Base-by-base conservation (phyloP, 805 yeast species). In the Grigorovia yakushimaensis region DNA sequence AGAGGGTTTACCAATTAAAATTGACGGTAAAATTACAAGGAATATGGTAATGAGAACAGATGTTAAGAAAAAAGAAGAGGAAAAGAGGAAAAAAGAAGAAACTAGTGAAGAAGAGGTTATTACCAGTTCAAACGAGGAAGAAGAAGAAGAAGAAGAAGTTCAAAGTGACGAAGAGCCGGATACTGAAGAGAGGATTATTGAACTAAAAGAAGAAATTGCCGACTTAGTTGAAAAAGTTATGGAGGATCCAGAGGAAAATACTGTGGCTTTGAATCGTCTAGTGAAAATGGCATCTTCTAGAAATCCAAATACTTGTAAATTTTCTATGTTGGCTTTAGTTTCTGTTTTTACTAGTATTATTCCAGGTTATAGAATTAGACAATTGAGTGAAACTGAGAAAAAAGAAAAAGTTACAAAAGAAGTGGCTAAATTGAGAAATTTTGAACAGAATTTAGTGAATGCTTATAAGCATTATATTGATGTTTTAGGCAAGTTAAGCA, bases 241-340 rank as follows among this genome's bases (percentile, higher is more conserved):
- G 57, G 95, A 88, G 61, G 86, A 87, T 49, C 96, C 98, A 6
- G 98, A 93, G 63, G 95, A 87, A 58, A 77, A 89, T 57, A 72
- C 83, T 7, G 60, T 76, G 13, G 70, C 79, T 24, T 69, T 89
- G 11, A 73, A 84, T 2, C 77, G 89, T 60, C 71, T 85, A 44
- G 69, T 85, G 46, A 78, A 74, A 54, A 83, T 84, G 88, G 73
- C 86, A 0, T 74, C 70, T 48, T 82, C 93, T 1, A 76, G 74
- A 54, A 81, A 83, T 54, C 70, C 77, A 47, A 82, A 75, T 57
- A 80, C 85, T 2, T 69, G 80, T 36, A 84, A 84, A 64, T 71
- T 88, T 46, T 76, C 96, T 0, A 68, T 88, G 50, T 68, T 88
- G 51, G 82, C 98, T 0, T 73, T 89, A 50, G 82, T 88, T 2